Percentiles rank a stretch among this genome's conserved stretches.
Evolutionary conservation across 257 asterid genomes (phyloP).

Genomic region (Solanum clarkiae): DNA sequence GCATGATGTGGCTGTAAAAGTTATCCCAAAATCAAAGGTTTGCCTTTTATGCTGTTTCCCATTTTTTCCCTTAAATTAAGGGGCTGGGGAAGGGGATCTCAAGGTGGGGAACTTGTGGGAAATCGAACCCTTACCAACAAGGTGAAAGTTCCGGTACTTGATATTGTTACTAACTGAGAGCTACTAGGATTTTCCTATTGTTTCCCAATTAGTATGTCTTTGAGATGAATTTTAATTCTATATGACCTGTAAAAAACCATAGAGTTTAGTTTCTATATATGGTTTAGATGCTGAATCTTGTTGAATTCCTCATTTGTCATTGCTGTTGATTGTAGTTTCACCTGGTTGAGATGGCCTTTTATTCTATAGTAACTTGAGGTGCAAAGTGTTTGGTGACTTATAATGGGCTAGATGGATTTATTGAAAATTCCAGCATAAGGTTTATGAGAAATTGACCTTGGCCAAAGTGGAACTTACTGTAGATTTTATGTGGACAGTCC

Average conservation of each 20-base stretch:
- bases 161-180: not conserved
- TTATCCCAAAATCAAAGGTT: slow-evolving; percentile 84
- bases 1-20: slow-evolving; percentile 83
- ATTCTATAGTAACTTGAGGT: not conserved
- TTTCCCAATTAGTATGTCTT: not conserved
- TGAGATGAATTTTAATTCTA: not conserved
- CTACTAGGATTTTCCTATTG: not conserved
- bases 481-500: not conserved
- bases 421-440: not conserved
- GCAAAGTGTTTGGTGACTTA: not conserved
- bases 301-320: not conserved
- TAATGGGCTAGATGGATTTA: not conserved
- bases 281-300: not conserved
- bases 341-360: not conserved
- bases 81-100: not conserved
- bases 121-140: not conserved
- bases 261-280: not conserved
- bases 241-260: not conserved
- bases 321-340: not conserved
- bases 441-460: not conserved
- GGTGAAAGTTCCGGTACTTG: not conserved
- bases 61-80: not conserved
- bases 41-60: not conserved
- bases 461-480: not conserved
- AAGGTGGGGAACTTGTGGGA: not conserved